Conservation (phyloP, 2,329 filamentous ascomycete species). For the Cryphonectria naterciae region DNA sequence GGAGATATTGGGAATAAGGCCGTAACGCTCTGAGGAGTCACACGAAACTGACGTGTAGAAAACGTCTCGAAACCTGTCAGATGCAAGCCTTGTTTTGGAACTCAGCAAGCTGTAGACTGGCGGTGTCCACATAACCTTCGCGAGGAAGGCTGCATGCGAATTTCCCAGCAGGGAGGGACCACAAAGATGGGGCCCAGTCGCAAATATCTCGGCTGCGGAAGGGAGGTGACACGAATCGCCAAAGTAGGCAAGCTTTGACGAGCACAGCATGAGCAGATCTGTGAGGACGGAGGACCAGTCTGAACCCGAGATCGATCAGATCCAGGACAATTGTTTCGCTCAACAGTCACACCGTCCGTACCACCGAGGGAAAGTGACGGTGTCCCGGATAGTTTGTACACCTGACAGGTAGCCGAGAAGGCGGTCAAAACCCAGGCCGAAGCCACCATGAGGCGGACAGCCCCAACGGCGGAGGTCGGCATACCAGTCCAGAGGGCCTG, state of each 20-base stretch:
- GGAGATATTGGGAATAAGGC: slow-evolving; percentile 31
- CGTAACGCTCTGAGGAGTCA: slow-evolving; percentile 30
- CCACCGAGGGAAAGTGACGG: slow-evolving; percentile 84
- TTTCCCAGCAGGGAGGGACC: slow-evolving; percentile 21
- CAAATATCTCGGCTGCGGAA: slow-evolving; percentile 26
- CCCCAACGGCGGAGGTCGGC: slow-evolving; percentile 86
- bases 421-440: slow-evolving; percentile 87
- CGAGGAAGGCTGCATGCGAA: slow-evolving; percentile 26
- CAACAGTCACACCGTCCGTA: slow-evolving; percentile 65
- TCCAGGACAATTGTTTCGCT: slow-evolving; percentile 26
- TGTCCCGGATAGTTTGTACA: slow-evolving; percentile 80
- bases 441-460: slow-evolving; percentile 89
- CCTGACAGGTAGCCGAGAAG: slow-evolving; percentile 83
- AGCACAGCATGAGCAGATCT: slow-evolving; percentile 36
- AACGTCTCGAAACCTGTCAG: slow-evolving; percentile 32
- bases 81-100: slow-evolving; percentile 31
- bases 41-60: slow-evolving; percentile 18
- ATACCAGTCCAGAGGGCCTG: slow-evolving; percentile 72
- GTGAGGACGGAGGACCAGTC: slow-evolving; percentile 9
- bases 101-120: slow-evolving; percentile 7
- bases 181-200: slow-evolving; percentile 24
- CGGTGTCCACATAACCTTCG: slow-evolving; percentile 20
- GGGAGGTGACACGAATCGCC: slow-evolving; percentile 38
- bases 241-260: slow-evolving; percentile 46
- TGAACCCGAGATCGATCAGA: slow-evolving; percentile 17